Conservation (phyloP, 2,329 filamentous ascomycete genomes). For the Colletotrichum tamarilloi region DNA sequence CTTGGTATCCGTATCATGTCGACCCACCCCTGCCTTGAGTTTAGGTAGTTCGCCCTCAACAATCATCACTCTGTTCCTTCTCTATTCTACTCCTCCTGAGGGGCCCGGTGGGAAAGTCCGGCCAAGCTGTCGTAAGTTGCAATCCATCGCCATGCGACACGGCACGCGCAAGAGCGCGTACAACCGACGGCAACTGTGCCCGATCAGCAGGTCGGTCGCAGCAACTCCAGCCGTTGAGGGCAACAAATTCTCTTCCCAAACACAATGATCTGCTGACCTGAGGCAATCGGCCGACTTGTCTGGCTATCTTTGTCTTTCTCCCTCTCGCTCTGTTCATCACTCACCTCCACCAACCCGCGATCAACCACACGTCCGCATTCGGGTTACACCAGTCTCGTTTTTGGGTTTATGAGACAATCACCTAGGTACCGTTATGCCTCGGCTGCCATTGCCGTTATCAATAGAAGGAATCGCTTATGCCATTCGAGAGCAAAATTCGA, state of each 20-base stretch:
- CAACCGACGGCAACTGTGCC: constrained; percentile 8
- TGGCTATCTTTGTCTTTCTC: background rate
- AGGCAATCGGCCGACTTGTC: background rate
- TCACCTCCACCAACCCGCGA: background rate
- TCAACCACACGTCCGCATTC: constrained; percentile 11
- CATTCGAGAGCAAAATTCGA: constrained; percentile 11
- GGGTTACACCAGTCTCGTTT: constrained; percentile 10
- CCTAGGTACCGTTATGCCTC: background rate
- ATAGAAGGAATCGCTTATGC: constrained; percentile 13
- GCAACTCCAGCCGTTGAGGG: background rate
- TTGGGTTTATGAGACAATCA: background rate
- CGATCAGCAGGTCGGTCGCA: background rate
- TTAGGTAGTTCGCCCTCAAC: background rate
- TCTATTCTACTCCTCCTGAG: background rate
- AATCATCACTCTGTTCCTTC: background rate
- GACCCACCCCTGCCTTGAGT: constrained; percentile 17
- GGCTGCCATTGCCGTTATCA: background rate
- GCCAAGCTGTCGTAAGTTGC: constrained; percentile 15
- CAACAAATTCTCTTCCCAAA: background rate
- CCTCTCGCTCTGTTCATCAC: background rate
- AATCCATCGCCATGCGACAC: constrained; percentile 7
- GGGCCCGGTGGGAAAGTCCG: constrained; percentile 2
- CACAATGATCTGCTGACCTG: background rate
- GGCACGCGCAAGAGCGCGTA: background rate
- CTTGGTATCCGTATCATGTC: background rate